Percentiles rank a stretch among this genome's conserved stretches.
phyloP scores from a whole-genome alignment of 306 rosid species.

The Casuarina cunninghamiana region DNA sequence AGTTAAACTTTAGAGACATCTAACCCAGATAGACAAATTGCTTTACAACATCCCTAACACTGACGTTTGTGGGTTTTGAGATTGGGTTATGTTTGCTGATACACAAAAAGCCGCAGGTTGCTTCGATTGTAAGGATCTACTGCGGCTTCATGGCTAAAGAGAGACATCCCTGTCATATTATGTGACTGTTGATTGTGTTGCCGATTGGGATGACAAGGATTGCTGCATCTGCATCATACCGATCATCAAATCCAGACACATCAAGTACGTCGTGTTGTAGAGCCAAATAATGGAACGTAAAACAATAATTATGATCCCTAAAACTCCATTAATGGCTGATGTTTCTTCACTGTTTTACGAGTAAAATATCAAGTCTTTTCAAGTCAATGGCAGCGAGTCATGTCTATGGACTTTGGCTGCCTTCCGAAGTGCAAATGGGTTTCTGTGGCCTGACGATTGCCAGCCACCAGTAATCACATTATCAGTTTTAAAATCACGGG shows the following conservation, averaged over 20 bases:
- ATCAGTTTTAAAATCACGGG: no score
- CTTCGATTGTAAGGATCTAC: no score
- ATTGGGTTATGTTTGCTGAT: neutral
- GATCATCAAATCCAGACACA: neutral
- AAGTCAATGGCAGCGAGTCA: no score
- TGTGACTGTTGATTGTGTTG: neutral
- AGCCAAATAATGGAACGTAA: neutral
- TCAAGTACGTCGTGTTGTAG: constrained; percentile 3
- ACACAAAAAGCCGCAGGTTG: neutral
- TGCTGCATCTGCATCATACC: constrained; percentile 11
- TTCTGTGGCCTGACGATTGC: no score
- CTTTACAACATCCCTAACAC: no score
- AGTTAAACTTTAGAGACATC: neutral
- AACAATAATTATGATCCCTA: neutral
- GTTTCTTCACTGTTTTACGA: neutral
- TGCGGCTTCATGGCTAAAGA: neutral
- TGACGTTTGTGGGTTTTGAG: neutral
- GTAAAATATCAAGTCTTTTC: no score
- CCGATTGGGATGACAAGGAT: constrained; percentile 11
- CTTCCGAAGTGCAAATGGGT: no score
- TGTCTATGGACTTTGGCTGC: no score
- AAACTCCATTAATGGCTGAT: no score
- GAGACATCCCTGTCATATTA: neutral
- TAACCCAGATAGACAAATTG: neutral
- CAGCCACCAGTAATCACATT: no score